Evolutionary conservation across 345 rosid genomes (phyloP), one percentile per base, ranked within the genome.

Genomic region (Barbarea vulgaris): DNA sequence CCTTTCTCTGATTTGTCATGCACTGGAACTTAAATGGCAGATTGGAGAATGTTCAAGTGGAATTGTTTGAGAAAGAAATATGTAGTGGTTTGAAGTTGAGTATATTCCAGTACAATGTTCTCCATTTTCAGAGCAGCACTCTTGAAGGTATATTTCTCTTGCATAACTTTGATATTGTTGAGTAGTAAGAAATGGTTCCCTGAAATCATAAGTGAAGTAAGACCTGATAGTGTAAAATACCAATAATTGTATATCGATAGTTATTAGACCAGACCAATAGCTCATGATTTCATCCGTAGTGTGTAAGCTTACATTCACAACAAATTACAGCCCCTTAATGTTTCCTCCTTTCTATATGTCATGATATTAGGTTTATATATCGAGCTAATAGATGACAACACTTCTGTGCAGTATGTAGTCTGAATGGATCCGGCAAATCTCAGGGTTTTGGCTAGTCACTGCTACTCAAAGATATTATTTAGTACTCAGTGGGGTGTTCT

Each of bases 31-130:
- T 84, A 74, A 82, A 81, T 88, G 84, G 83, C 97, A 95, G 99
- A 87, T 83, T 92, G 89, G 99, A 92, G 88, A 86, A 85, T 79
- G 83, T 85, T 84, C 99, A 95, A 83, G 88, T 83, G 72, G 85
- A 85, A 62, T 61, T 90, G 65, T 87, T 95, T 85, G 86, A 84
- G 83, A 87, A 87, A 79, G 89, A 92, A 80, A 78, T 95, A 64
- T 90, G 86, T 58, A 78, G 93, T 52, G 92, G 97, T 73, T 67
- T 82, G 41, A 84, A 82, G 75, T 63, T 81, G 58, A 83, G 86
- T 86, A 80, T 92, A 74, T 90, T 81, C 81, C 97, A 88, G 69
- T 89, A 90, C 76, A 82, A 84, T 13, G 81, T 91, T 86, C 83
- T 91, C 55, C 91, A 81, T 51, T 87, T 85, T 82, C 68, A 82